Evolutionary conservation across 345 rosid genomes (phyloP).

Genomic region (Citrus mangshanensis): DNA sequence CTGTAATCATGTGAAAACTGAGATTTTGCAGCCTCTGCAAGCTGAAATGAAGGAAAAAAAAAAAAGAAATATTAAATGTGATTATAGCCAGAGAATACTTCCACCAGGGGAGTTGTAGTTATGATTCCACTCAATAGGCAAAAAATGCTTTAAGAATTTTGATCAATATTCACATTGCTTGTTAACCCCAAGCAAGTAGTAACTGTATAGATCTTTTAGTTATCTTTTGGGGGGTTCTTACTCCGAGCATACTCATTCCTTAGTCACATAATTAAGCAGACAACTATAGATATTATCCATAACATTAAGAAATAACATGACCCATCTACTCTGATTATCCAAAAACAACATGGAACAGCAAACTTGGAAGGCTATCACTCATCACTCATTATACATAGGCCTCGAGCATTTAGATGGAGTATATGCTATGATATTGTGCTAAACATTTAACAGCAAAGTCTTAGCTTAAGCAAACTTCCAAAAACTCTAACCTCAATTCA

Average conservation of each 20-base stretch:
- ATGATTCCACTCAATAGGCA: background rate
- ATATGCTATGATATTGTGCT: background rate
- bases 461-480: background rate
- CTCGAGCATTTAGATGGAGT: background rate
- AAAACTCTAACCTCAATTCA: background rate
- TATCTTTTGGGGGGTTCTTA: background rate
- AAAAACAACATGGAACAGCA: background rate
- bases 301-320: background rate
- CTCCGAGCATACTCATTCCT: background rate
- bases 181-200: background rate
- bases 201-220: too few species aligned
- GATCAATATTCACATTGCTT: background rate
- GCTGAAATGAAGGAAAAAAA: constrained; percentile 35
- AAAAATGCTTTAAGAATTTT: background rate
- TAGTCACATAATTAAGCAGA: background rate
- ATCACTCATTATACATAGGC: background rate
- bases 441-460: background rate
- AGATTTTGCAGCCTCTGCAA: constrained; percentile 84
- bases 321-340: background rate
- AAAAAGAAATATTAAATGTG: constrained; percentile 5
- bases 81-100: background rate
- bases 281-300: background rate
- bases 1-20: constrained; percentile 79
- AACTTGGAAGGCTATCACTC: background rate
- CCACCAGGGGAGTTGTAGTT: background rate